A percentile compares a stretch with the other conserved stretches of the same genome.
Conservation (phyloP, 2,329 filamentous ascomycete genomes). For the Beauveria brongniartii region DNA sequence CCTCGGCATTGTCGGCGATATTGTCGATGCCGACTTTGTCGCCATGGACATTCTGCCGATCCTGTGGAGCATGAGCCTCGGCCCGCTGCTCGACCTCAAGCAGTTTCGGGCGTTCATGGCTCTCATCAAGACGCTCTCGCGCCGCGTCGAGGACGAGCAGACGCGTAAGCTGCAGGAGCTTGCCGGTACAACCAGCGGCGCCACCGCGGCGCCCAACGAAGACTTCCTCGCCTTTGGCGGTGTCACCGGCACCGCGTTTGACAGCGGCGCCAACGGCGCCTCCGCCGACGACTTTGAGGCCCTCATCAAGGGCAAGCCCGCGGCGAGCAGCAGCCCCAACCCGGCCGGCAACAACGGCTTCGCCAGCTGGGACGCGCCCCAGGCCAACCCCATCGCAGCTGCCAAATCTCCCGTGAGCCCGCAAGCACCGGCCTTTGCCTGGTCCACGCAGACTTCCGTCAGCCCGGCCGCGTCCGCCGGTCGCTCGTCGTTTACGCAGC, state of each 20-base stretch:
- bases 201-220: slow-evolving; percentile 43
- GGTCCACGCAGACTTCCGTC: slow-evolving; percentile 50
- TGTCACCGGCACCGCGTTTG: slow-evolving; percentile 52
- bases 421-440: slow-evolving; percentile 49
- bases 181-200: slow-evolving; percentile 48
- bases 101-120: slow-evolving; percentile 90
- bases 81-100: slow-evolving; percentile 75
- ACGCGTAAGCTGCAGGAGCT: slow-evolving; percentile 82
- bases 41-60: slow-evolving; percentile 86
- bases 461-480: slow-evolving; percentile 19
- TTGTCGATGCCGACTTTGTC: slow-evolving; percentile 82
- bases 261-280: slow-evolving; percentile 41
- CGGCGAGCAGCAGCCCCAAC: slow-evolving; percentile 18
- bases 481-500: slow-evolving; percentile 13
- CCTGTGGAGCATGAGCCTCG: slow-evolving; percentile 85
- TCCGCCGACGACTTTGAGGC: slow-evolving; percentile 74
- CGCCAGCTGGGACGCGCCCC: slow-evolving; percentile 41
- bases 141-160: slow-evolving; percentile 81
- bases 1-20: slow-evolving; percentile 70
- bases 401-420: slow-evolving; percentile 28
- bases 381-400: slow-evolving; percentile 19
- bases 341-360: slow-evolving; percentile 33
- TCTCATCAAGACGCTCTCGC: slow-evolving; percentile 72
- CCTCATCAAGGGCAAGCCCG: slow-evolving; percentile 65
- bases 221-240: slow-evolving; percentile 66